Evolutionary conservation across 768 basidiomycete genomes (phyloP), one percentile per base, ranked within the genome.

Genomic region (Dentipellis sp.): DNA sequence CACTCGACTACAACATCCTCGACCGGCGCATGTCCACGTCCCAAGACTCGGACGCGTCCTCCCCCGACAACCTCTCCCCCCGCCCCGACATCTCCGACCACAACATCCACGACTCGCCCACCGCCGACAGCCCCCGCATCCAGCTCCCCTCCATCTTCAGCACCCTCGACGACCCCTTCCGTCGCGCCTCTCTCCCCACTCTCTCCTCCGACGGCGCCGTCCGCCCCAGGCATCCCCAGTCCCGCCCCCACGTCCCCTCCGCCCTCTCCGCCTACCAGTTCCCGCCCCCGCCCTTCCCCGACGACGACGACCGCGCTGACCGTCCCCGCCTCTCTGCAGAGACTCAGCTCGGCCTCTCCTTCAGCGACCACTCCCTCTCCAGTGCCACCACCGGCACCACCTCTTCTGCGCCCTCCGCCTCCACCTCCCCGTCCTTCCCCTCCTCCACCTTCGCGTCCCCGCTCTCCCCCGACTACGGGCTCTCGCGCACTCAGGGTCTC

Each of bases 11-110:
- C 52, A 58, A 57, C 56, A 55, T 58, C 54, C 56, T 61, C 50
- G 82, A 86, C 79, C 78, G 87, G 65, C 84, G 87, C 66, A 89
- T 91, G 88, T 89, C 88, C 60, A 83, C 81, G 57, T 88, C 87
- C 14, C 77, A 83, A 39, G 86, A 86, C 71, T 74, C 81, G 4
- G 86, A 89, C 22, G 57, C 60, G 70, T 78, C 75, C 71, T 83
- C 83, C 46, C 74, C 72, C 9, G 84, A 86, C 63, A 88, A 84
- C 66, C 82, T 79, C 56, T 69, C 75, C 3, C 67, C 76, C 34
- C 81, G 83, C 0, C 81, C 85, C 50, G 68, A 70, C 64, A 46
- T 55, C 49, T 56, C 54, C 40, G 55, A 49, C 7, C 75, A 75
- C 60, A 74, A 78, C 1, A 82, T 81, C 68, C 79, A 77, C 55